Conservation (phyloP, 768 basidiomycete species). For the Serendipita sp. region DNA sequence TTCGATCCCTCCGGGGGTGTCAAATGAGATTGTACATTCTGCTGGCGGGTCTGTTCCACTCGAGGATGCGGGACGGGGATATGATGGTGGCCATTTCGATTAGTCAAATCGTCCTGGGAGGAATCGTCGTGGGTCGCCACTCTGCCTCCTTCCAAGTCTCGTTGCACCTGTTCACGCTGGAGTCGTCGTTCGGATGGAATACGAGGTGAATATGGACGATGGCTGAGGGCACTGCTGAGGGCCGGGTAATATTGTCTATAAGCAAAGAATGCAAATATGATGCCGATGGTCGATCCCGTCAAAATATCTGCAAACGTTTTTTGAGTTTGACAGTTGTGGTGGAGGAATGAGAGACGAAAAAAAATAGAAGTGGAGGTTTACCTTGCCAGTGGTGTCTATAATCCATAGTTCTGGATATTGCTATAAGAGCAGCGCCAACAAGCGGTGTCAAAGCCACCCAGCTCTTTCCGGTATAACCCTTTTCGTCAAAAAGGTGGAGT, state of each 20-base stretch:
- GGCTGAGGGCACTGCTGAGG: conserved; percentile 40
- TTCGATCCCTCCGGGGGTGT: no score
- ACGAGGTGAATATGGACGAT: conserved; percentile 52
- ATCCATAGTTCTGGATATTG: conserved; percentile 23
- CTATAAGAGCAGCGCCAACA: conserved; percentile 35
- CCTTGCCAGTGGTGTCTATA: conserved; percentile 14
- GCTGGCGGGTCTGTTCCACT: background rate
- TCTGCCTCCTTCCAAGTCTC: background rate
- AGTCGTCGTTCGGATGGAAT: background rate
- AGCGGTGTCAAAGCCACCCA: conserved; percentile 74
- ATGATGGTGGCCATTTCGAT: background rate
- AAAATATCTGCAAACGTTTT: conserved; percentile 64
- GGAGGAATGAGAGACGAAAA: background rate
- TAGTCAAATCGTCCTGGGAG: background rate
- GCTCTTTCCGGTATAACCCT: conserved; percentile 38
- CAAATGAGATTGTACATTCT: background rate
- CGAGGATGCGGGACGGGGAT: background rate
- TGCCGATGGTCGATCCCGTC: conserved; percentile 60
- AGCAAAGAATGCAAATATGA: conserved; percentile 49
- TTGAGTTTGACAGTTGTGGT: background rate
- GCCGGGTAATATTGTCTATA: conserved; percentile 80
- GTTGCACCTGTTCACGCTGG: background rate
- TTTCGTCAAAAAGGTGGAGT: conserved; percentile 51
- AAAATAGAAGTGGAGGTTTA: background rate
- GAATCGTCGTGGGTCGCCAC: background rate